phyloP scores from a whole-genome alignment of 2,329 filamentous ascomycete genomes.

The Pseudogymnoascus sp. region DNA sequence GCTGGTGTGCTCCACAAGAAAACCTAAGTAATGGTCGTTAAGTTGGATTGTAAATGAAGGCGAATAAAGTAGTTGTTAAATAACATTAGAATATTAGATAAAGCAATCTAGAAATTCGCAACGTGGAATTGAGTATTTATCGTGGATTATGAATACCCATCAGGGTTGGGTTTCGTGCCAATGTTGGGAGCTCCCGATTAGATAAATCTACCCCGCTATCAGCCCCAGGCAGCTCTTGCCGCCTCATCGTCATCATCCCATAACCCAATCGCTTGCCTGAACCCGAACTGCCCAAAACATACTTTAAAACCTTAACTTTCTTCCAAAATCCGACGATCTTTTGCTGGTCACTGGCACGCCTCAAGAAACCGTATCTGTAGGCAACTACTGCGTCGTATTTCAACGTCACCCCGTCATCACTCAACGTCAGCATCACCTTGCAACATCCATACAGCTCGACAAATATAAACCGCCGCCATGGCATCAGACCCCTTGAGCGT shows the following conservation, averaged over 20 bases:
- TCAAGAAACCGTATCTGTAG: neutral
- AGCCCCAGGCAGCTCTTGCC: slow-evolving; percentile 11
- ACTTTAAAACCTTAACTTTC: neutral
- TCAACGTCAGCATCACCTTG: neutral
- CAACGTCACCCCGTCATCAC: neutral
- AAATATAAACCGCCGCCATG: slow-evolving; percentile 18
- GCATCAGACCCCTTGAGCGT: slow-evolving; percentile 34
- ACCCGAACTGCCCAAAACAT: neutral
- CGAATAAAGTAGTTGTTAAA: neutral
- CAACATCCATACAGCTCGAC: neutral
- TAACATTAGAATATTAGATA: slow-evolving; percentile 1
- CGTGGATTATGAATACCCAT: neutral
- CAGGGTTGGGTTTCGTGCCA: neutral
- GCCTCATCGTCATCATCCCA: slow-evolving; percentile 8
- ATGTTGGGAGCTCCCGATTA: neutral
- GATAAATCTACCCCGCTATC: slow-evolving; percentile 9
- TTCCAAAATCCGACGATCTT: neutral
- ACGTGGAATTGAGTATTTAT: neutral
- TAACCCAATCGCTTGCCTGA: neutral
- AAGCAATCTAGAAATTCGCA: neutral
- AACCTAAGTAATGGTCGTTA: neutral
- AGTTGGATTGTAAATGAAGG: neutral
- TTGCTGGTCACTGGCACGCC: neutral
- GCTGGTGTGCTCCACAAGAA: neutral
- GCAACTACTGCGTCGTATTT: neutral